Percentiles rank a stretch among this genome's conserved stretches.
Conservation (phyloP, 148 eudicot genomes). For the Camellia japonica region DNA sequence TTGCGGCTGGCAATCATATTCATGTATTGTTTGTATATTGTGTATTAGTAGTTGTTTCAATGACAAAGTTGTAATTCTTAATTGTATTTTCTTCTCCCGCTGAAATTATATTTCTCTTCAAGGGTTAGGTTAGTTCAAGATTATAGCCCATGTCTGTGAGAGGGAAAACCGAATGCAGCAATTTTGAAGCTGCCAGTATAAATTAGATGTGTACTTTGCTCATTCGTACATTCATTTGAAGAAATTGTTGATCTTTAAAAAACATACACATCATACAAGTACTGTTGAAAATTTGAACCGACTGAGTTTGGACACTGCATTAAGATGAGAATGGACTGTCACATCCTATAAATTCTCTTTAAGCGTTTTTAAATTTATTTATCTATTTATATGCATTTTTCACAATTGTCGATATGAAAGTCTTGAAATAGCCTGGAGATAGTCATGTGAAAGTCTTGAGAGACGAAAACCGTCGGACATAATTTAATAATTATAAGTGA, state of each 20-base stretch:
- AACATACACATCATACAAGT: too few relatives aligned
- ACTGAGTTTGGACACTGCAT: too few relatives aligned
- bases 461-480: too few relatives aligned
- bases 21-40: constrained; percentile 11
- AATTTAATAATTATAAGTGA: too few relatives aligned
- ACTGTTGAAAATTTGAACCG: too few relatives aligned
- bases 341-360: too few relatives aligned
- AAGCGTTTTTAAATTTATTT: too few relatives aligned
- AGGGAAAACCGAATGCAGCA: constrained; percentile 3
- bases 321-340: too few relatives aligned
- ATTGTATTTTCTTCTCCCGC: constrained; percentile 6
- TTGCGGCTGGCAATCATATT: neutral
- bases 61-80: neutral
- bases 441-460: too few relatives aligned
- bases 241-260: neutral
- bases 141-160: neutral
- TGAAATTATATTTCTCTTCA: neutral
- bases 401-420: too few relatives aligned
- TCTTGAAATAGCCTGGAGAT: too few relatives aligned
- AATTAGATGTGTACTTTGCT: neutral
- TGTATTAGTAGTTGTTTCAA: constrained; percentile 2
- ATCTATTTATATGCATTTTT: too few relatives aligned
- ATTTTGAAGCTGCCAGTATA: neutral
- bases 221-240: neutral
- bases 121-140: constrained; percentile 6